Conservation (phyloP, 768 basidiomycete species). For the Trametes punicea region DNA sequence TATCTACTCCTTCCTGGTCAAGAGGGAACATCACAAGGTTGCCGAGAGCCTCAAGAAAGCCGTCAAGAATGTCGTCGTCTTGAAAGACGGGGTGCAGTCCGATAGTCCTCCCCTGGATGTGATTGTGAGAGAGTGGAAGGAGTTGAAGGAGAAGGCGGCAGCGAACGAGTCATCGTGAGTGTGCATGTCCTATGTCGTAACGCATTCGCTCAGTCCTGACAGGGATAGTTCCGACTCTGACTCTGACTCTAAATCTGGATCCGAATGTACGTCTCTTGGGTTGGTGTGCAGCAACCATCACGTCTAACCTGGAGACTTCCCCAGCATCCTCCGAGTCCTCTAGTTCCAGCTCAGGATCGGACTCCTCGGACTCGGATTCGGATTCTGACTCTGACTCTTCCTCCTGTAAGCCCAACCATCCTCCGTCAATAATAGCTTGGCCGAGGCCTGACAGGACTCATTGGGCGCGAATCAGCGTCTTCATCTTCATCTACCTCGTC, state of each 20-base stretch:
- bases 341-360: constrained; percentile 30
- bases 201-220: not conserved
- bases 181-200: not conserved
- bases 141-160: constrained; percentile 19
- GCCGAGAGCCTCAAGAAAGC: constrained; percentile 75
- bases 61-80: constrained; percentile 55
- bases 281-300: not conserved
- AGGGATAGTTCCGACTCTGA: constrained; percentile 13
- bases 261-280: constrained; percentile 14
- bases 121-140: constrained; percentile 66
- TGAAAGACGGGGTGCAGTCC: constrained; percentile 50
- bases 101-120: constrained; percentile 58
- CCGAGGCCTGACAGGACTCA: constrained; percentile 9
- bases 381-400: constrained; percentile 28
- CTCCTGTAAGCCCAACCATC: constrained; percentile 22
- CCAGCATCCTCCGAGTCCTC: constrained; percentile 27
- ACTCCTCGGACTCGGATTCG: constrained; percentile 27
- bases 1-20: constrained; percentile 69
- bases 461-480: not conserved
- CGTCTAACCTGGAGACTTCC: not conserved
- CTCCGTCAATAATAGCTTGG: not conserved
- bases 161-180: constrained; percentile 28
- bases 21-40: constrained; percentile 63
- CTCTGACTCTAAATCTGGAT: constrained; percentile 23
- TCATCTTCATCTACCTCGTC: constrained; percentile 12